Base-by-base conservation (phyloP, 2,329 filamentous ascomycete species). In the Aureobasidium melanogenum region DNA sequence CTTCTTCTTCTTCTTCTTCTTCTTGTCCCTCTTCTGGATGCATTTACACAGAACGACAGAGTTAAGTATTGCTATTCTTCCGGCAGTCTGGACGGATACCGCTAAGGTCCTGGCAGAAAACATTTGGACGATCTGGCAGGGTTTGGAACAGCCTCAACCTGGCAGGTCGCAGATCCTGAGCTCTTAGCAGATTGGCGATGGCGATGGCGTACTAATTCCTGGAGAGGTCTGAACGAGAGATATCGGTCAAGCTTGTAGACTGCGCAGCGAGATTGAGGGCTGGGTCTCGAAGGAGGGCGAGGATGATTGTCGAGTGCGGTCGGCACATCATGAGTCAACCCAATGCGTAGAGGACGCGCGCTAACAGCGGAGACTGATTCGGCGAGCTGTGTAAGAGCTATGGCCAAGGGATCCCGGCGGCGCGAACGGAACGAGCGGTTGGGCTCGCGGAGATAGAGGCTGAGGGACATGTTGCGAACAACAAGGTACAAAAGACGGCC, bases 341-440 rank as follows among this genome's bases (percentile, higher is more conserved):
- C 24, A 50, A 50, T 50, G 46, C 46, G 46, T 50, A 50, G 46
- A 50, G 32, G 46, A 50, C 46, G 46, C 46, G 46, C 46, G 46
- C 46, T 50, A 50, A 32, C 24, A 50, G 46, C 24, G 24, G 47
- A 50, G 26, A 34, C 26, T n/a, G 47, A 50, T 17, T 50, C 19
- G 26, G 26, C 28, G 26, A 50, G 47, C 47, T 50, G 26, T 34
- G 14, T 14, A 34, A 50, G 28, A 50, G 47, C 15, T 50, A 50
- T 34, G 12, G 47, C 2, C 28, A 28, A 50, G 28, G 47, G 47
- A 50, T 15, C 26, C 2, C 46, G 24, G 26, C 12, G 14, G 47
- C 28, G 26, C 47, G 47, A 50, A 50, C 26, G 47, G 10, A 34
- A 17, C 28, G 2, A 50, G 47, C 14, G 14, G 26, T 1, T 50